Conservation (phyloP, 768 basidiomycete species). For the Cystobasidium onofrii region DNA sequence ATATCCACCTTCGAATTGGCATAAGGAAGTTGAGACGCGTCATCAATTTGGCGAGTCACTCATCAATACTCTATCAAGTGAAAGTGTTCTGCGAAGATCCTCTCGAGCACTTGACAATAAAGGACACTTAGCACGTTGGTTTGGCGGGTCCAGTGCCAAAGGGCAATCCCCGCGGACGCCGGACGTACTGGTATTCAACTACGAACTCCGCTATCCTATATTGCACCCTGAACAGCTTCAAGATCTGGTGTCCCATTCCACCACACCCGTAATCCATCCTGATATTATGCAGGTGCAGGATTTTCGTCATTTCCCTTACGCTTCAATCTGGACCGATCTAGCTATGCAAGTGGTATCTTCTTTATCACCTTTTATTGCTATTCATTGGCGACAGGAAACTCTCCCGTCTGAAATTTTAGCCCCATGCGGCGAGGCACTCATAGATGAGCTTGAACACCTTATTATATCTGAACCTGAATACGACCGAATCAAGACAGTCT, state of each 20-base stretch:
- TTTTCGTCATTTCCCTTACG: conserved; percentile 48
- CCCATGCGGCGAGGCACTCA: conserved; percentile 53
- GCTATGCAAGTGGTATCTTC: conserved; percentile 47
- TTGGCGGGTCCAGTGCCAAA: background rate
- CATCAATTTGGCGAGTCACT: conserved; percentile 41
- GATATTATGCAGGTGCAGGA: conserved; percentile 1
- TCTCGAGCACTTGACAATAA: conserved; percentile 6
- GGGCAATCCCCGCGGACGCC: conserved; percentile 22
- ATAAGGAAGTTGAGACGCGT: conserved; percentile 33
- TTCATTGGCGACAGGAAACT: conserved; percentile 59
- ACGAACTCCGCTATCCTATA: conserved; percentile 53
- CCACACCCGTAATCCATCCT: background rate
- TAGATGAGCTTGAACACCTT: conserved; percentile 47
- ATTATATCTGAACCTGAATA: conserved; percentile 22
- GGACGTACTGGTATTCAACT: conserved; percentile 54
- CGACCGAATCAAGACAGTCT: conserved; percentile 48
- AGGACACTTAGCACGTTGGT: background rate
- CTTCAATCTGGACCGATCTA: conserved; percentile 49
- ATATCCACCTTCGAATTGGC: conserved; percentile 40
- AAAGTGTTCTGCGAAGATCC: conserved; percentile 34
- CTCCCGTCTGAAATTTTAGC: conserved; percentile 49
- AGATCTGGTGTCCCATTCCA: background rate
- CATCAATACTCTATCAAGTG: conserved; percentile 38
- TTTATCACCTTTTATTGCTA: conserved; percentile 49
- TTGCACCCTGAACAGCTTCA: conserved; percentile 43